These are phyloP conservation scores for Sclerotinia nivalis DNA, from an alignment of 2,329 filamentous ascomycete genomes.

Conservation along the genomic window DNA sequence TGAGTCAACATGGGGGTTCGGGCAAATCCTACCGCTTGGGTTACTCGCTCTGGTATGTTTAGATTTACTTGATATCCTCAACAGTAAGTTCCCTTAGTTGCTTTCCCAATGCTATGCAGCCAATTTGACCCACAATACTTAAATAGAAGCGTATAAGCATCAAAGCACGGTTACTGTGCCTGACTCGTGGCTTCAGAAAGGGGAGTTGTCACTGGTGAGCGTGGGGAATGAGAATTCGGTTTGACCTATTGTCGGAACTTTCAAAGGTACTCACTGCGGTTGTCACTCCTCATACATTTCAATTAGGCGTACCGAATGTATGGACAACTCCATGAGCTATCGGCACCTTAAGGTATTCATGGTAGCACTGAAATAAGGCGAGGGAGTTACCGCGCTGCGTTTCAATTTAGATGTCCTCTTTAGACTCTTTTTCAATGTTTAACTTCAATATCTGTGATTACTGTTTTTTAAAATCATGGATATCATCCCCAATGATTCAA, in stretches of 20 bases:
- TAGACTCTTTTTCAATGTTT: neutral
- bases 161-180: neutral
- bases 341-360: neutral
- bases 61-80: constrained; percentile 25
- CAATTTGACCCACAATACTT: neutral
- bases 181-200: neutral
- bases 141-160: constrained; percentile 19
- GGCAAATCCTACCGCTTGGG: constrained; percentile 27
- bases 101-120: neutral
- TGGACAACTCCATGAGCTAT: neutral
- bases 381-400: neutral
- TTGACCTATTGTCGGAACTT: neutral
- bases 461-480: neutral
- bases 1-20: constrained; percentile 28
- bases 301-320: neutral
- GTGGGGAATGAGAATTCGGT: neutral
- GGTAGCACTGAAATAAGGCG: neutral
- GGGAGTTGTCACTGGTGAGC: neutral
- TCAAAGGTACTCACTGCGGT: neutral
- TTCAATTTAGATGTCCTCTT: neutral
- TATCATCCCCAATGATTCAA: neutral
- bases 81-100: constrained; percentile 17
- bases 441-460: too few species aligned
- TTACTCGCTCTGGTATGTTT: constrained; percentile 25
- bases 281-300: neutral